Conservation (phyloP, 2,329 filamentous ascomycete genomes). For the Penicillium sp. region DNA sequence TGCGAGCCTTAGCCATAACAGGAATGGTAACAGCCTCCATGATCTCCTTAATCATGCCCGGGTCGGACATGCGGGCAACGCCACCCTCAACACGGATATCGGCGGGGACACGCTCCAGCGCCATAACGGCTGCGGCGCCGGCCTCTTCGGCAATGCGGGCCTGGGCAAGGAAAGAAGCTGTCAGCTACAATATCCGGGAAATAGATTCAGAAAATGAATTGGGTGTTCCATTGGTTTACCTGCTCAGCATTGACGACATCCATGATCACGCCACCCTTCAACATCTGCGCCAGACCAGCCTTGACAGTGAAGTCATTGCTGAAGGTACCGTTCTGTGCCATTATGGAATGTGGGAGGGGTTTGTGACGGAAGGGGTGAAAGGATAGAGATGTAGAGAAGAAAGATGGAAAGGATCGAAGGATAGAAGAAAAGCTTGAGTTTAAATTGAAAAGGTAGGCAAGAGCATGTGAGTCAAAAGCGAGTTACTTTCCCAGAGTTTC, state of each 20-base stretch:
- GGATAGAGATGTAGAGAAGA: slow-evolving; percentile 8
- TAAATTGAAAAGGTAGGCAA: background rate
- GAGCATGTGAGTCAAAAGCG: slow-evolving; percentile 4
- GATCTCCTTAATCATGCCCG: slow-evolving; percentile 90
- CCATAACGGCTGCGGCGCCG: slow-evolving; percentile 96
- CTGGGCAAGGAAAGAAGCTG: slow-evolving; percentile 40
- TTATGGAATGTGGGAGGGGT: slow-evolving; percentile 22
- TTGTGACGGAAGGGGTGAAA: slow-evolving; percentile 10
- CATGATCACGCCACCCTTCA: slow-evolving; percentile 99
- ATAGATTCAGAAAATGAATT: background rate
- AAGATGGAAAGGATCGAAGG: background rate
- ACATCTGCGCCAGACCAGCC: slow-evolving; percentile 92
- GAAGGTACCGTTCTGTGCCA: slow-evolving; percentile 37
- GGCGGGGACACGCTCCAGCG: slow-evolving; percentile 92
- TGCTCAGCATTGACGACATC: slow-evolving; percentile 92
- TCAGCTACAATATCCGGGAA: background rate
- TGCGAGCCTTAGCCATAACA: slow-evolving; percentile 98
- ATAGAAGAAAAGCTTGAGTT: background rate
- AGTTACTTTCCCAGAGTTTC: background rate
- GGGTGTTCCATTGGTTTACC: slow-evolving; percentile 40
- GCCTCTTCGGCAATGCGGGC: slow-evolving; percentile 97
- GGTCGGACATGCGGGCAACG: slow-evolving; percentile 96
- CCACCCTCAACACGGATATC: slow-evolving; percentile 92
- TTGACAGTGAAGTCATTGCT: slow-evolving; percentile 79
- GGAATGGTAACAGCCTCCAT: slow-evolving; percentile 94